Conservation (phyloP, 2,329 filamentous ascomycete species). For the Neofusicoccum cordaticola region DNA sequence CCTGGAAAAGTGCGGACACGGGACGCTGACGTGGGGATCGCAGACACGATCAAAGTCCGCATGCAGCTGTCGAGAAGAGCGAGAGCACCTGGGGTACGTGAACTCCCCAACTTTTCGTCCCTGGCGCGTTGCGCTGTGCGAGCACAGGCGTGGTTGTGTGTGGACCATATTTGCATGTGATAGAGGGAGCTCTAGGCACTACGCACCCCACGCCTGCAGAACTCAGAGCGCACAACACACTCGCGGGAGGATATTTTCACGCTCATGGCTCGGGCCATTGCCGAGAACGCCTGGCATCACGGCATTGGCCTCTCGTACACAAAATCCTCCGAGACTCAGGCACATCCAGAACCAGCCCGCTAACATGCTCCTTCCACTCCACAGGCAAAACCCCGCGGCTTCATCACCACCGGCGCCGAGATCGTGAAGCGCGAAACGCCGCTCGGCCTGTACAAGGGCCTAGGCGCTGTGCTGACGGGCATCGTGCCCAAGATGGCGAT, state of each 20-base stretch:
- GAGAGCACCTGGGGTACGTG: constrained; percentile 69
- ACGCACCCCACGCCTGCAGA: no score
- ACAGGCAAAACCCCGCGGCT: constrained; percentile 74
- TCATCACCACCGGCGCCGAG: constrained; percentile 78
- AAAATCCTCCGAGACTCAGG: not conserved
- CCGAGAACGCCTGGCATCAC: not conserved
- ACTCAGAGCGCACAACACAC: not conserved
- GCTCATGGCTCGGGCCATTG: not conserved
- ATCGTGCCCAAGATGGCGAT: constrained; percentile 99
- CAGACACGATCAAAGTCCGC: constrained; percentile 96
- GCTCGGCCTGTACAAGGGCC: constrained; percentile 91
- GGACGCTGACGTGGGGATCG: constrained; percentile 22
- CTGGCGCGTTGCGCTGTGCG: not conserved
- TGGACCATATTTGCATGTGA: not conserved
- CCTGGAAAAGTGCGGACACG: no score
- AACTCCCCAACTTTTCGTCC: not conserved
- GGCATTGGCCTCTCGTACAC: no score
- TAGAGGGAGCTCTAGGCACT: not conserved
- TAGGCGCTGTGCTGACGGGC: constrained; percentile 93
- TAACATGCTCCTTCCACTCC: not conserved
- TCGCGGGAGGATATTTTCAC: not conserved
- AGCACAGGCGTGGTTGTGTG: no score
- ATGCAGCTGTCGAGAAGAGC: constrained; percentile 96
- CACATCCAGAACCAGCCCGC: not conserved
- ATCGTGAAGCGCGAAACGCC: constrained; percentile 90